phyloP scores from a whole-genome alignment of 495 filamentous ascomycete species.

The Hypoxylon crocopeplum region DNA sequence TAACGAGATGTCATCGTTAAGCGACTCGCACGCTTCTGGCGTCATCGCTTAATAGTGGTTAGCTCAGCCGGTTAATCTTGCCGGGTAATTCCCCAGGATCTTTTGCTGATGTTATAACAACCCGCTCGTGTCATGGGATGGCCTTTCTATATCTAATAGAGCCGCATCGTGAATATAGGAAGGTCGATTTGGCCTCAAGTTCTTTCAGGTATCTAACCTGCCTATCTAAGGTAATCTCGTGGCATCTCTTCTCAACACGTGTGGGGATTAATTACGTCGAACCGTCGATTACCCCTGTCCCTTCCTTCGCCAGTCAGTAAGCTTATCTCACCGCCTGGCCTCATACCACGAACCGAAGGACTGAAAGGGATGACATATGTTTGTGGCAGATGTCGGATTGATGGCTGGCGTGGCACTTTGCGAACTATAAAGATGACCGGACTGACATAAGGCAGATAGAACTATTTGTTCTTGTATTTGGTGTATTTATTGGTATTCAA shows the following conservation, averaged over 20 bases:
- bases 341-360: too few species aligned
- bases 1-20: conserved; percentile 19
- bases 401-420: too few species aligned
- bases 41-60: conserved; percentile 1
- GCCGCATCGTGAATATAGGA: conserved; percentile 5
- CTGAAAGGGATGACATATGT: neutral
- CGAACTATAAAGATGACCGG: too few species aligned
- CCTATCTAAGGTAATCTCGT: conserved; percentile 25
- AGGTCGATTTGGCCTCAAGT: neutral
- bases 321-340: conserved; percentile 12
- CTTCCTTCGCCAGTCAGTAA: conserved; percentile 8
- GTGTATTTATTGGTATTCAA: too few species aligned
- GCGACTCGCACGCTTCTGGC: conserved; percentile 20
- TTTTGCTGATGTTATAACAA: neutral
- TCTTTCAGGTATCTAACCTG: conserved; percentile 19
- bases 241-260: conserved; percentile 1
- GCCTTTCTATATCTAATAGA: conserved; percentile 16
- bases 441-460: too few species aligned
- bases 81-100: conserved; percentile 12
- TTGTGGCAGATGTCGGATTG: too few species aligned
- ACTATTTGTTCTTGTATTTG: too few species aligned
- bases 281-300: conserved; percentile 1
- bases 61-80: conserved; percentile 24
- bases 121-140: conserved; percentile 12
- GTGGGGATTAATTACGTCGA: conserved; percentile 1